Base-by-base conservation (phyloP, 2,329 filamentous ascomycete species). In the Epichloe coenophiala region DNA sequence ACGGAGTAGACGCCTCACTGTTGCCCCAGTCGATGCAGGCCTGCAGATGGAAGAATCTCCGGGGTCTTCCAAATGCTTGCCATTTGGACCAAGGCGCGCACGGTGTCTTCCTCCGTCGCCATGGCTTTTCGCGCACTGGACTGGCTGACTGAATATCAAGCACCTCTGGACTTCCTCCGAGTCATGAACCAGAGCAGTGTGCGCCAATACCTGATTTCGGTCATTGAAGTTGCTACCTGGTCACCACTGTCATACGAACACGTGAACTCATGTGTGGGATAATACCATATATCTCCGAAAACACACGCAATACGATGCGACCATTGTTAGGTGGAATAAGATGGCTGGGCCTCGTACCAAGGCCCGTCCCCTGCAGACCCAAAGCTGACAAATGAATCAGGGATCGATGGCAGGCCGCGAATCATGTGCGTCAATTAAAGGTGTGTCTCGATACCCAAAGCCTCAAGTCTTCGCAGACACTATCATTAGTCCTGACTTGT, bases 151-250 rank as follows among this genome's bases (percentile, higher is more conserved):
- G 5, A 11, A 21, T 19, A 44, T 7, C 31, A 48, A 19, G 31
- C 39, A 35, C 15, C 8, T 19, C 39, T 27, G 11, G 40, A 31
- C 41, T 49, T 12, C 31, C 41, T 44, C 4, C 31, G 15, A 37
- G 33, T 31, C 27, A 23, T 27, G 40, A 9, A 27, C 47, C 23
- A 19, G 39, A 13, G 4, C 27, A 37, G 23, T 47, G 46, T 47
- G 47, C 42, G 48, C 48, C 48, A 50, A 39, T 50, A 42, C 36
- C 42, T 23, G 41, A 35, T 50, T 39, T 50, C 12, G 42, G 42
- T 17, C 27, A 12, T 43, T 21, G 21, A 12, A 36, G 27, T n/a
- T 39, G 42, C 35, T 45, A 46, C 31, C 21, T 41, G 31, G 50
- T 38, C 19, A 21, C 17, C 23, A 11, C 11, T 38, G 42, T 43